A percentile compares a stretch with the other conserved stretches of the same genome.
Conservation (phyloP, 1,284 basidiomycete species). For the Melampsora americana region DNA sequence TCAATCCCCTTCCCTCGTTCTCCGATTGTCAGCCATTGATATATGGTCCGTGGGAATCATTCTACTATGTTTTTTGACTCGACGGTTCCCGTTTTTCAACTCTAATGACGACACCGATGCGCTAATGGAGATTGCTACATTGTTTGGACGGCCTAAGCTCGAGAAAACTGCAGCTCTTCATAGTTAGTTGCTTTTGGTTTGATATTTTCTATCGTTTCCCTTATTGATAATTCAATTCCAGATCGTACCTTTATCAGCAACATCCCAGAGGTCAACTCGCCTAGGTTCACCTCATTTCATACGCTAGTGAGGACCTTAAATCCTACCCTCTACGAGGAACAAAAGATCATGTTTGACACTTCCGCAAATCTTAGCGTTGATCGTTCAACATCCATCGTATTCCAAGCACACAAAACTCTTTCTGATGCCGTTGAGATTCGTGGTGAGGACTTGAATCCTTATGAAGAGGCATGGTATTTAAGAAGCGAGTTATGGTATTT, state of each 20-base stretch:
- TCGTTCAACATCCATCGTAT: background rate
- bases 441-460: conserved; percentile 41
- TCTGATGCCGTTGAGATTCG: conserved; percentile 10
- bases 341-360: conserved; percentile 46
- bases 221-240: conserved; percentile 52
- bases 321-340: conserved; percentile 62
- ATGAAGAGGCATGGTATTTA: conserved; percentile 56
- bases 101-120: conserved; percentile 93
- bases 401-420: conserved; percentile 46
- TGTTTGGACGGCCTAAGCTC: conserved; percentile 79
- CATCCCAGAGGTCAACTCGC: conserved; percentile 67
- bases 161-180: conserved; percentile 83
- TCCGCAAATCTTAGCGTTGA: conserved; percentile 52
- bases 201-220: background rate
- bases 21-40: conserved; percentile 70
- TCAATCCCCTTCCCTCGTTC: conserved; percentile 16
- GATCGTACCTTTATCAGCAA: conserved; percentile 82
- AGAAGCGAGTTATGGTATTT: conserved; percentile 63
- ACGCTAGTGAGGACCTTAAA: conserved; percentile 74
- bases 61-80: conserved; percentile 82
- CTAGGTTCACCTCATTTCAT: conserved; percentile 65
- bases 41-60: conserved; percentile 95
- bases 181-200: conserved; percentile 62
- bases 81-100: conserved; percentile 92
- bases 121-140: conserved; percentile 84